Conservation (phyloP, 345 rosid genomes). For the Erucastrum elatum region DNA sequence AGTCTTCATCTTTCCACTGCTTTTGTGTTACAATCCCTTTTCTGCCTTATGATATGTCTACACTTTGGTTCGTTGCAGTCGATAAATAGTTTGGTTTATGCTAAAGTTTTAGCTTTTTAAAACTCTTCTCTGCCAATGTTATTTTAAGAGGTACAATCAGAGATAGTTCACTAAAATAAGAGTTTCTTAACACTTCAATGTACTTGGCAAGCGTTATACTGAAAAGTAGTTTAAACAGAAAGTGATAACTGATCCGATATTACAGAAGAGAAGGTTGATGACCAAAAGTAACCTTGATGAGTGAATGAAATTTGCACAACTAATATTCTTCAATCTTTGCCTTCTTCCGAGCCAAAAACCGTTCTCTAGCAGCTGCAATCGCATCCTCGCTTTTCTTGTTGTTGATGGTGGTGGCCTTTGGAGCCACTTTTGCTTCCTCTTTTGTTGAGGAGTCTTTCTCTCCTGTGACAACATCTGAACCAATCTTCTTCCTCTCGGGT, state of each 20-base stretch:
- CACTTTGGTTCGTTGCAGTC: neutral
- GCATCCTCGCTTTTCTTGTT: slow-evolving; percentile 68
- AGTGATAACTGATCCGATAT: neutral
- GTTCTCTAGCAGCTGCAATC: slow-evolving; percentile 75
- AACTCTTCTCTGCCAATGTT: no score
- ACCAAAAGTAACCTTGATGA: neutral
- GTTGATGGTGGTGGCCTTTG: slow-evolving; percentile 50
- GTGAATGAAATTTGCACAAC: neutral
- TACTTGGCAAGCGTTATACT: neutral
- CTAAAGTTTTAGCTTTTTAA: no score
- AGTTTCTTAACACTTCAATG: neutral
- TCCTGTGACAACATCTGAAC: no score
- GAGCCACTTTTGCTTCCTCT: slow-evolving; percentile 44
- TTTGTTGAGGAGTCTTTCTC: slow-evolving; percentile 27
- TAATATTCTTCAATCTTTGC: slow-evolving; percentile 50
- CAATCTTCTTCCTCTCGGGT: no score
- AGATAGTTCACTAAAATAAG: neutral
- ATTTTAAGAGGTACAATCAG: no score
- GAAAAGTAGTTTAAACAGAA: neutral
- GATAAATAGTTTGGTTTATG: neutral
- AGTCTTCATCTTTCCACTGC: neutral
- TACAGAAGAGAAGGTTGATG: neutral
- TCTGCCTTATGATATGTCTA: neutral
- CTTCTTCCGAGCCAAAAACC: slow-evolving; percentile 75
- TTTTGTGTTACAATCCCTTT: neutral